Evolutionary conservation across 208 protist genomes (phyloP).

Genomic region (Novymonas esmeraldas): DNA sequence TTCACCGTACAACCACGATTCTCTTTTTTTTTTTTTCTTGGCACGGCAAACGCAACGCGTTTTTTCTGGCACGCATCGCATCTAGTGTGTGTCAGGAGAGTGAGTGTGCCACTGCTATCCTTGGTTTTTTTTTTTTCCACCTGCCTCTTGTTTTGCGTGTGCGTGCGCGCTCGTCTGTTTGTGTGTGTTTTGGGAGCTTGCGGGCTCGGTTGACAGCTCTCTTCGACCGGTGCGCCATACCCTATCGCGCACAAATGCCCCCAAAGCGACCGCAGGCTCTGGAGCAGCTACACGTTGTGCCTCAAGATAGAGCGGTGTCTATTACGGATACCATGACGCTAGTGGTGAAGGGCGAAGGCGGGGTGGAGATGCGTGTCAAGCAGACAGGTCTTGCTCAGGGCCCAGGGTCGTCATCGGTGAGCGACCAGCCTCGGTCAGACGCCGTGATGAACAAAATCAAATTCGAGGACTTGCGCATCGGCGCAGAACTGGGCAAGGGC

Average conservation of each 20-base stretch:
- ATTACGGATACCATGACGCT: constrained; percentile 92
- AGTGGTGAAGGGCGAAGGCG: constrained; percentile 88
- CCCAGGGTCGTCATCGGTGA: constrained; percentile 17
- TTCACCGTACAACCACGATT: no score
- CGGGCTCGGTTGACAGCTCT: no score
- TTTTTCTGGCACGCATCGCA: no score
- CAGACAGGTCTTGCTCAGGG: constrained; percentile 73
- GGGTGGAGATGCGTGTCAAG: constrained; percentile 88
- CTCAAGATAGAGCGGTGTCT: constrained; percentile 72
- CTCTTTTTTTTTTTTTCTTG: no score
- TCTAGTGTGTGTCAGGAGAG: background rate
- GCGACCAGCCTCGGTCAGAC: constrained; percentile 34
- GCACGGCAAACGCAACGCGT: no score
- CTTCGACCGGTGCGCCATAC: background rate
- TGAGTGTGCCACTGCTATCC: background rate
- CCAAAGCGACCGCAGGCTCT: constrained; percentile 75
- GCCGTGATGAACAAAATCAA: constrained; percentile 76
- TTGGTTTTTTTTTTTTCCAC: constrained; percentile 1
- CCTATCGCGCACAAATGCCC: constrained; percentile 50
- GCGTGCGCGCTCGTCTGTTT: background rate
- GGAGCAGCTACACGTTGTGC: constrained; percentile 64
- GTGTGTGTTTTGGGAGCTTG: background rate
- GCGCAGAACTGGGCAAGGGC: constrained; percentile 78
- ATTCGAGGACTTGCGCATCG: constrained; percentile 88
- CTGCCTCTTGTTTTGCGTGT: background rate